Conservation (phyloP, 352 stramenopile genomes). For the Pythium phragmitis region DNA sequence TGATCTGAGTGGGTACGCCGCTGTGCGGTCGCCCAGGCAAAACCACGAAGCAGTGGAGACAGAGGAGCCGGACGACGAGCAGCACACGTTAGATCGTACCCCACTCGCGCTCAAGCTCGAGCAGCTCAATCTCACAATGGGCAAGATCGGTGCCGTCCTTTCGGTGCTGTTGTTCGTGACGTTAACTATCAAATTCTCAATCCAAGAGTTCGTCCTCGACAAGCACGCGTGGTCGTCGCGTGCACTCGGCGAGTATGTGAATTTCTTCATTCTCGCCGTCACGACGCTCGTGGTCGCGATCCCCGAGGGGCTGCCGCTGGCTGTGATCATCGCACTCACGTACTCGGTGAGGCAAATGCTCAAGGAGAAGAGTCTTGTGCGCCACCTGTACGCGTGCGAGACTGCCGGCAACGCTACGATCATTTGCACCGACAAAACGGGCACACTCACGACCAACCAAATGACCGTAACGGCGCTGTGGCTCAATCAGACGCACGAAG, state of each 20-base stretch:
- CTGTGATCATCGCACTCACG: slow-evolving; percentile 93
- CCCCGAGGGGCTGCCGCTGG: slow-evolving; percentile 92
- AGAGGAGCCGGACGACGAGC: slow-evolving; percentile 51
- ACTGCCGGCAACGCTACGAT: slow-evolving; percentile 97
- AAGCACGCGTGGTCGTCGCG: not conserved
- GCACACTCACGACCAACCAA: slow-evolving; percentile 96
- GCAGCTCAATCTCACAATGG: slow-evolving; percentile 90
- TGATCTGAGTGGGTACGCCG: slow-evolving; percentile 20
- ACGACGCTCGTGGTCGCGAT: slow-evolving; percentile 95
- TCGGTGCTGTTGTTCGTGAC: slow-evolving; percentile 78
- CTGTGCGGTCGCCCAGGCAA: slow-evolving; percentile 55
- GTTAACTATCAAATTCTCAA: slow-evolving; percentile 67
- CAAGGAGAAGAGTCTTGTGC: slow-evolving; percentile 98
- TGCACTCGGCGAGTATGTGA: slow-evolving; percentile 45
- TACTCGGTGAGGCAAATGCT: slow-evolving; percentile 98
- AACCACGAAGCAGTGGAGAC: slow-evolving; percentile 12
- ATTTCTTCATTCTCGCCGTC: slow-evolving; percentile 87
- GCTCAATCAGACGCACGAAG: slow-evolving; percentile 32
- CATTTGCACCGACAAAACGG: slow-evolving; percentile 96
- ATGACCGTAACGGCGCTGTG: slow-evolving; percentile 96
- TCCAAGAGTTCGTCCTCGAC: slow-evolving; percentile 44
- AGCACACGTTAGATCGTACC: slow-evolving; percentile 37
- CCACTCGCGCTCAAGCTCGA: slow-evolving; percentile 88
- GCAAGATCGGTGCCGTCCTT: slow-evolving; percentile 71
- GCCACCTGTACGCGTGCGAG: slow-evolving; percentile 95